Evolutionary conservation across 2,329 filamentous ascomycete genomes (phyloP).

Genomic region (Fusarium sterilihyphosum): DNA sequence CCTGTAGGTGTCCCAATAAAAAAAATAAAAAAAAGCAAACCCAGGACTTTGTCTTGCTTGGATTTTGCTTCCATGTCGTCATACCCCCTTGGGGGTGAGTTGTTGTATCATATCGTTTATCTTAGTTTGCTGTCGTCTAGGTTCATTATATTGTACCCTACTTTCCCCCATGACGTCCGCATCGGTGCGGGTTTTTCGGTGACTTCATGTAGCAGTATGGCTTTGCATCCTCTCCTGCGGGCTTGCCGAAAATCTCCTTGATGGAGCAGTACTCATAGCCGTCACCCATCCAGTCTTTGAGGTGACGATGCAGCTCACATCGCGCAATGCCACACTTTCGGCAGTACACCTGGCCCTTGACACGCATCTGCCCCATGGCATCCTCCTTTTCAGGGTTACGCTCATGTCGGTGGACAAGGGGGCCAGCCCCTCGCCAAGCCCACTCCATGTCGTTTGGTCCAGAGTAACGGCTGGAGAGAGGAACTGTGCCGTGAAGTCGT

Average conservation of each 20-base stretch:
- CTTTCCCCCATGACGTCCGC: constrained; percentile 62
- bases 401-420: constrained; percentile 49
- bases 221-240: constrained; percentile 58
- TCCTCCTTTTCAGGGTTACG: constrained; percentile 22
- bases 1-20: neutral
- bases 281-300: constrained; percentile 67
- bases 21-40: neutral
- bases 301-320: constrained; percentile 71
- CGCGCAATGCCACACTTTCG: constrained; percentile 69
- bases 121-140: constrained; percentile 2
- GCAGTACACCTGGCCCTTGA: constrained; percentile 69
- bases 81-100: constrained; percentile 16
- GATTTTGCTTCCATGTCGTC: constrained; percentile 22
- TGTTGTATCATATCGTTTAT: constrained; percentile 9
- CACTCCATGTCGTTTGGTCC: constrained; percentile 72
- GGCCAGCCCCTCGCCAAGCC: constrained; percentile 68
- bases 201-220: constrained; percentile 68
- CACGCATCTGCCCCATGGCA: constrained; percentile 58
- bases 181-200: constrained; percentile 66
- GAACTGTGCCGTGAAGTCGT: constrained; percentile 64
- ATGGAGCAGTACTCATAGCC: constrained; percentile 69
- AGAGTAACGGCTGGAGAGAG: constrained; percentile 64
- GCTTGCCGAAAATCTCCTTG: constrained; percentile 64
- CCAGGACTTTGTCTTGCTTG: neutral
- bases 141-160: constrained; percentile 24